phyloP scores from a whole-genome alignment of 2,329 filamentous ascomycete species.

The Hirsutella minnesotensis region DNA sequence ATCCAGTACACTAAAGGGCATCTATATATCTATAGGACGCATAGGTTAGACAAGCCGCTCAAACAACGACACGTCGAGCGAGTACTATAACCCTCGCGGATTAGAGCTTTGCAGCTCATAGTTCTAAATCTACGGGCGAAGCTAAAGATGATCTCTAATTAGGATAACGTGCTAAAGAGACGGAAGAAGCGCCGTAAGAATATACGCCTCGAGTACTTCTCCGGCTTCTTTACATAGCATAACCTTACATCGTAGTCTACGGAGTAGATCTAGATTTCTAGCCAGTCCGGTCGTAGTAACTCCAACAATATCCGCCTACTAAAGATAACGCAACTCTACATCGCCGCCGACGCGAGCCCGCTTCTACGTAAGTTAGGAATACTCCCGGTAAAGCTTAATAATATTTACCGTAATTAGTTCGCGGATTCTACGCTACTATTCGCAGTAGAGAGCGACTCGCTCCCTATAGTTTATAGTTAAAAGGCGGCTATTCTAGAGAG shows the following conservation, averaged over 20 bases:
- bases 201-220: constrained; percentile 54
- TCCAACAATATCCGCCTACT: constrained; percentile 37
- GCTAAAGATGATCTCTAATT: constrained; percentile 52
- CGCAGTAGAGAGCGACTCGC: constrained; percentile 1
- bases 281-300: constrained; percentile 43
- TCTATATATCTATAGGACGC: constrained; percentile 10
- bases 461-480: constrained; percentile 4
- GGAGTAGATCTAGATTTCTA: too few relatives aligned
- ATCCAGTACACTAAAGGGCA: constrained; percentile 29
- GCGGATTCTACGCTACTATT: constrained; percentile 5
- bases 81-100: constrained; percentile 33
- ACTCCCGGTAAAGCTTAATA: neutral
- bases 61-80: constrained; percentile 49
- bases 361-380: constrained; percentile 1
- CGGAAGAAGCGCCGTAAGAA: constrained; percentile 46
- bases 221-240: constrained; percentile 58
- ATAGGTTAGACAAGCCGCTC: constrained; percentile 39
- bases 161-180: constrained; percentile 48
- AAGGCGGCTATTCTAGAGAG: neutral
- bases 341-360: constrained; percentile 6
- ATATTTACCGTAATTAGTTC: constrained; percentile 6
- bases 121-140: constrained; percentile 46
- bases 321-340: constrained; percentile 18
- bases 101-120: constrained; percentile 41
- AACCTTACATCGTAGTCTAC: constrained; percentile 23